Conservation (phyloP, 2,329 filamentous ascomycete species). For the Nemania bipapillata region DNA sequence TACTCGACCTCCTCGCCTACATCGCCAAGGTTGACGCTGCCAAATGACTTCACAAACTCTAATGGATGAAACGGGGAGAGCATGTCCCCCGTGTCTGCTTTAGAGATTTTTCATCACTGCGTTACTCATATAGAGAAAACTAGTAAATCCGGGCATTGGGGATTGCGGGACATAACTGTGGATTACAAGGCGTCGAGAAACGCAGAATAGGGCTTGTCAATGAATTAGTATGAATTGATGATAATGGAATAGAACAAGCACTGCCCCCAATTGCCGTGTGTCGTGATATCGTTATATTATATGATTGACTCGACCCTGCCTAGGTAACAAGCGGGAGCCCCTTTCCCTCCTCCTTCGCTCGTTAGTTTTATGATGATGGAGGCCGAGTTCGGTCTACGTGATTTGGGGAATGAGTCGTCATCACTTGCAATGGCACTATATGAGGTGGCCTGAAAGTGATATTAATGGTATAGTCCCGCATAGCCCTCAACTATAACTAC, state of each 20-base stretch:
- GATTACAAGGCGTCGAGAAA: conserved; percentile 30
- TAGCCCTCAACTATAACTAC: conserved; percentile 41
- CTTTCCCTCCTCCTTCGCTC: neutral
- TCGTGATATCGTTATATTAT: neutral
- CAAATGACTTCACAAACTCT: conserved; percentile 56
- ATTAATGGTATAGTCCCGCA: conserved; percentile 39
- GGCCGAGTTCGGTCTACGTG: neutral
- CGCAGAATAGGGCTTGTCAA: conserved; percentile 24
- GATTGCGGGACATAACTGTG: conserved; percentile 9
- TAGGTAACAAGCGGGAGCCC: neutral
- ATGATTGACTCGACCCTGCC: neutral
- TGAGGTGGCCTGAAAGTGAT: conserved; percentile 10
- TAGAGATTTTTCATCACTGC: conserved; percentile 10
- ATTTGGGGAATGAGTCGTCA: neutral
- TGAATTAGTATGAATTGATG: conserved; percentile 35
- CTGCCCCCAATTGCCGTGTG: neutral
- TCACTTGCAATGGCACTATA: too few species aligned
- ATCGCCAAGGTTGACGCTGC: conserved; percentile 78
- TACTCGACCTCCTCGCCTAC: conserved; percentile 82
- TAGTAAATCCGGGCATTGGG: conserved; percentile 20
- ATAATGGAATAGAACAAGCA: conserved; percentile 35
- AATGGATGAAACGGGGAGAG: conserved; percentile 27
- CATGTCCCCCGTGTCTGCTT: neutral
- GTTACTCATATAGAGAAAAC: conserved; percentile 27
- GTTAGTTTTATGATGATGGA: neutral